Percentiles rank a stretch among this genome's conserved stretches.
Conservation (phyloP, 176 grass and related monocot genomes). For the Triticum timopheevii region DNA sequence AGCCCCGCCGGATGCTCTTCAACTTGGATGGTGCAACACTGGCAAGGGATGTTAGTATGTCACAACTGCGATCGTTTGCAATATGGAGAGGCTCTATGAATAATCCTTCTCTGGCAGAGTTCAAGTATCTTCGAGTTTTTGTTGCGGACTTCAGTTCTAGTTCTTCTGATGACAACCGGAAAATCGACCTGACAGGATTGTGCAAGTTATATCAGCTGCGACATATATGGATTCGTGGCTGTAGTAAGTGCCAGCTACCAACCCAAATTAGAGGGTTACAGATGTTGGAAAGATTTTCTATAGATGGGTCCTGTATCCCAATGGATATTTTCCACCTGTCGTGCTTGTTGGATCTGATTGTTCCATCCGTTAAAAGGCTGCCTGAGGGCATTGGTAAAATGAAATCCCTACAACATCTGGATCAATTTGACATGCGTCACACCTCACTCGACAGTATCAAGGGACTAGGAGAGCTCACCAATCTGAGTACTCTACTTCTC, state of each 20-base stretch:
- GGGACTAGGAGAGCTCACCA: conserved; percentile 11
- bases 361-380: not conserved
- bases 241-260: too few relatives aligned
- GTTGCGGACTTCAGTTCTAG: not conserved
- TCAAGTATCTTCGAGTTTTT: conserved; percentile 15
- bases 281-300: too few relatives aligned
- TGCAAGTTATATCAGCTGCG: not conserved
- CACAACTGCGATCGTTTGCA: not conserved
- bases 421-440: not conserved
- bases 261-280: too few relatives aligned
- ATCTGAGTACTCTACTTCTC: not conserved
- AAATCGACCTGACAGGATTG: not conserved
- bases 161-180: not conserved
- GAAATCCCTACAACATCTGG: not conserved
- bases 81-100: not conserved
- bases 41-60: too few relatives aligned
- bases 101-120: not conserved
- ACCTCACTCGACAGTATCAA: not conserved
- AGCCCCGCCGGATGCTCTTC: not conserved
- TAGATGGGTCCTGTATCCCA: too few relatives aligned
- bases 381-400: not conserved
- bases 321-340: not conserved
- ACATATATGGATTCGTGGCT: too few relatives aligned
- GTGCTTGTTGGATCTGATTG: not conserved
- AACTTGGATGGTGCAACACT: not conserved